Evolutionary conservation across 495 filamentous ascomycete species (phyloP).

Genomic region (Aspergillus coremiiformis): DNA sequence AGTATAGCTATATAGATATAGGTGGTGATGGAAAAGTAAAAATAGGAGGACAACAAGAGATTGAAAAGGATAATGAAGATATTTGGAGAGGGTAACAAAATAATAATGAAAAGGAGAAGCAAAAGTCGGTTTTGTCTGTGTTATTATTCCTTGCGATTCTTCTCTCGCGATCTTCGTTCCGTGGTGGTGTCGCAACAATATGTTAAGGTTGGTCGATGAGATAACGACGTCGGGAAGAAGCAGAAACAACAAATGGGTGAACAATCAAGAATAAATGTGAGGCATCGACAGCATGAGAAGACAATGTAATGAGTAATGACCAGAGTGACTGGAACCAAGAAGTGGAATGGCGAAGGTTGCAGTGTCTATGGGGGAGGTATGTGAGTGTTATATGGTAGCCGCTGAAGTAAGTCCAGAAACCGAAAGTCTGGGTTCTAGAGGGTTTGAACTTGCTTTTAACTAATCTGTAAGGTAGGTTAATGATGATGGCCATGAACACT

Average conservation of each 20-base stretch:
- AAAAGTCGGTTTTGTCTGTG: constrained; percentile 9
- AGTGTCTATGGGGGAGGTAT: constrained; percentile 1
- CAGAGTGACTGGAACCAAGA: constrained; percentile 7
- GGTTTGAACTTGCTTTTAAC: constrained; percentile 2
- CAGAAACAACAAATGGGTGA: not conserved
- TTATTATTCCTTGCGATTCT: constrained; percentile 6
- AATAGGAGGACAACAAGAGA: not conserved
- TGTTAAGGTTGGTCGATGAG: constrained; percentile 16
- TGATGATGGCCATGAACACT: not conserved
- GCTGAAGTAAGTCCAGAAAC: constrained; percentile 9
- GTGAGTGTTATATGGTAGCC: constrained; percentile 2
- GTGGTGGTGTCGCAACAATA: constrained; percentile 9
- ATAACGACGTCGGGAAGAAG: constrained; percentile 9
- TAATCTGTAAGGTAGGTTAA: not conserved
- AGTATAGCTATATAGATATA: constrained; percentile 11
- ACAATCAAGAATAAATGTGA: not conserved
- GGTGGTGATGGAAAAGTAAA: not conserved
- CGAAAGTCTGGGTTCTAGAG: not conserved
- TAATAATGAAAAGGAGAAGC: constrained; percentile 2
- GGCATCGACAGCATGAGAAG: not conserved
- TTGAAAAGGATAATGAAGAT: not conserved
- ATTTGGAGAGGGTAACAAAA: constrained; percentile 1
- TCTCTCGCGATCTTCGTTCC: not conserved
- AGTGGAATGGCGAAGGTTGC: constrained; percentile 13
- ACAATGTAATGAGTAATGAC: constrained; percentile 6